Base-by-base conservation (phyloP, 192 early-diverging fungal species). In the Backusella morwellensis region DNA sequence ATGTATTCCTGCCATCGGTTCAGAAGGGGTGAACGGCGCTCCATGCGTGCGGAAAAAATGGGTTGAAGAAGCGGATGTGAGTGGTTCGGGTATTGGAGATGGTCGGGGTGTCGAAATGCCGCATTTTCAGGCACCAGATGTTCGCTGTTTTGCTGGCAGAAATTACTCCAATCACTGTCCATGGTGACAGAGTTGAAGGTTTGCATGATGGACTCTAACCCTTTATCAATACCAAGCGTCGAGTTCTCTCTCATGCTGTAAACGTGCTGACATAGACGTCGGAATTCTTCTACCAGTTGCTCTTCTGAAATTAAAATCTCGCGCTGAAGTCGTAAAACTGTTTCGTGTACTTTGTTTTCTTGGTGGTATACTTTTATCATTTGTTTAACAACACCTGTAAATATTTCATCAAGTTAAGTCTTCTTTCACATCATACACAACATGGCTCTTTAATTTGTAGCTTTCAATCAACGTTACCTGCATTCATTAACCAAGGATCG, bases 401-500 rank as follows among this genome's bases (percentile, higher is more conserved):
- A 23, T 1, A 66, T 26, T 66, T n/a, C 40, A 36, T 29, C 0
- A 70, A 40, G 32, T 47, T 26, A 6, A 44, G n/a, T 23, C 17
- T 29, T 47, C 50, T 32, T 72, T 72, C 14, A 23, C 8, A 9
- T 71, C 26, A 40, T 23, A 17, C 19, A 11, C 14, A 17, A 69
- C 50, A 44, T 21, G 44, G 0, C 4, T 29, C 0, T 41, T 15
- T 29, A 52, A 26, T 2, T n/a, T 32, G 1, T 3, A 32, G 2
- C 32, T 3, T 14, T 59, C 26, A 63, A 67, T 41, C 44, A 75
- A 67, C 3, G n/a, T 52, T 79, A 79, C 78, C 42, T 75, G 78
- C 66, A 59, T 79, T 79, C 73, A 75, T 71, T 67, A 79, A 35
- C 78, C 78, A 79, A 12, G 78, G 78, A 44, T 79, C 78, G 32